phyloP scores from a whole-genome alignment of 805 yeast genomes.

The Kuraishia ogatae region DNA sequence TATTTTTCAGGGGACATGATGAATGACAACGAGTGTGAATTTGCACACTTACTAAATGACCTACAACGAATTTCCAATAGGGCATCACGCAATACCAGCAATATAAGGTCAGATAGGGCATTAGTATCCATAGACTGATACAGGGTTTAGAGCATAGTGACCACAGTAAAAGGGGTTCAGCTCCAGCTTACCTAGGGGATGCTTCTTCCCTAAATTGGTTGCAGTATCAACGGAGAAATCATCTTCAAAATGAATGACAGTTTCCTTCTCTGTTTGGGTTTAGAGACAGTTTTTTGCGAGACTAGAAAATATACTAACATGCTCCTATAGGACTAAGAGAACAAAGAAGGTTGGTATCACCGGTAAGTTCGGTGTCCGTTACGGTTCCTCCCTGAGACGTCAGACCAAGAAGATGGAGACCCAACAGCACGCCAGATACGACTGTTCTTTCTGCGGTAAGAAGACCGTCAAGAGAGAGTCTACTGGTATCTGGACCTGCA shows the following conservation, averaged over 20 bases:
- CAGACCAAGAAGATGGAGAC: slow-evolving; percentile 98
- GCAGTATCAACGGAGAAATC: neutral
- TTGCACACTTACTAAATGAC: no score
- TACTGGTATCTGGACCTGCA: slow-evolving; percentile 98
- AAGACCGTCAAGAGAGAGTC: slow-evolving; percentile 96
- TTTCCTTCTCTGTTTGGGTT: neutral
- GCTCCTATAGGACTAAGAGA: slow-evolving; percentile 86
- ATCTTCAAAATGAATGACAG: neutral
- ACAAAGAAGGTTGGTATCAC: slow-evolving; percentile 99
- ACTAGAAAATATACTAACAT: neutral
- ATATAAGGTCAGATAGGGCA: no score
- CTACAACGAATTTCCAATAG: no score
- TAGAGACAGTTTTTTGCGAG: neutral
- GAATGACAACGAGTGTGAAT: no score
- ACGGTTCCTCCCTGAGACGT: slow-evolving; percentile 99
- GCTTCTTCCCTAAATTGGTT: neutral
- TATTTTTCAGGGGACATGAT: neutral
- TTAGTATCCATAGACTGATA: no score
- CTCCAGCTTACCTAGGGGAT: neutral
- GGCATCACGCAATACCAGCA: no score
- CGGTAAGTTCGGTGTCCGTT: slow-evolving; percentile 99
- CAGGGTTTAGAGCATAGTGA: no score
- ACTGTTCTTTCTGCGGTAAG: slow-evolving; percentile 99
- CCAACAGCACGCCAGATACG: slow-evolving; percentile 98
- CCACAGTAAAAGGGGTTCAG: neutral